Conservation (phyloP, 441 rosid genomes). For the Erodium trifolium region DNA sequence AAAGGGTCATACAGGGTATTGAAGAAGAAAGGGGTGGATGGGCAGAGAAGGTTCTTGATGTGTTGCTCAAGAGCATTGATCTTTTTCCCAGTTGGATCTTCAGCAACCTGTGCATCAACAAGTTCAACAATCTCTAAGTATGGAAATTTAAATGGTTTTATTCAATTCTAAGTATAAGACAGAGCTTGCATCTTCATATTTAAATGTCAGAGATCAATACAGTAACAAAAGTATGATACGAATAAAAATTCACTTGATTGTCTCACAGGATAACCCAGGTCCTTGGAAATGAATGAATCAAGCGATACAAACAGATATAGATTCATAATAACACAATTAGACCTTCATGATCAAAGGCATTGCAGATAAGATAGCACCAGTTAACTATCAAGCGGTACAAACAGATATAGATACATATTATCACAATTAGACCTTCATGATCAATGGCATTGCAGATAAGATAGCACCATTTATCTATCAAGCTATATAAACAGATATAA, state of each 20-base stretch:
- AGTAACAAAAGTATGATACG: too few relatives aligned
- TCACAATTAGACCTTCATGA: too few relatives aligned
- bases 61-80: slow-evolving; percentile 88
- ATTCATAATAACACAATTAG: too few relatives aligned
- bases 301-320: neutral
- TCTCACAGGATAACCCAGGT: neutral
- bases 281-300: neutral
- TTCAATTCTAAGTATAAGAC: neutral
- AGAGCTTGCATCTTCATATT: neutral
- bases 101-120: slow-evolving; percentile 39
- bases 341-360: too few relatives aligned
- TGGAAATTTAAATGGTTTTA: too few relatives aligned
- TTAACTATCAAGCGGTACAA: too few relatives aligned
- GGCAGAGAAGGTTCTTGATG: slow-evolving; percentile 70
- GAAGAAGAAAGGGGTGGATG: slow-evolving; percentile 88
- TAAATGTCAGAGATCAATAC: neutral
- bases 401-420: too few relatives aligned
- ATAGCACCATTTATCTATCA: too few relatives aligned
- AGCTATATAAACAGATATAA: too few relatives aligned
- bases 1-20: slow-evolving; percentile 88
- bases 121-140: neutral
- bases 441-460: too few relatives aligned
- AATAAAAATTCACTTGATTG: neutral
- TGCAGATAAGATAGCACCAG: too few relatives aligned
- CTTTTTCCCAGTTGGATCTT: slow-evolving; percentile 74